These are phyloP conservation scores for Albophoma yamanashiensis DNA, from an alignment of 2,329 filamentous ascomycete genomes.

Conservation along the genomic window DNA sequence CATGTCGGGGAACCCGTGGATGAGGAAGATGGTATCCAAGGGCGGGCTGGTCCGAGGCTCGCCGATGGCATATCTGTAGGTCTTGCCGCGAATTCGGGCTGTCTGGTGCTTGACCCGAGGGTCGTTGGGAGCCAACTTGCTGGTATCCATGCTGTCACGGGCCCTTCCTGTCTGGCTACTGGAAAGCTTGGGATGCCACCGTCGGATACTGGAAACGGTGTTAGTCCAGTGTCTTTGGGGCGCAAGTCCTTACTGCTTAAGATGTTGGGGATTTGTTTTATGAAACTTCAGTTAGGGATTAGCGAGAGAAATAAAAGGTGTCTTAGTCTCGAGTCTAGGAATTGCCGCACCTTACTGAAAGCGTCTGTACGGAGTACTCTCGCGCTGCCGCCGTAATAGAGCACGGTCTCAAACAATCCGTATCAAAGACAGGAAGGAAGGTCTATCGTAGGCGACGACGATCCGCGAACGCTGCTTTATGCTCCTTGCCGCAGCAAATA, in stretches of 20 bases:
- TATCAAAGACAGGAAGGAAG: not conserved
- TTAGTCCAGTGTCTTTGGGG: not conserved
- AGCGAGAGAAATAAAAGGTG: not conserved
- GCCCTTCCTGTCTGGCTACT: not conserved
- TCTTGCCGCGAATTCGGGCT: conserved; percentile 54
- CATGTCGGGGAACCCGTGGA: conserved; percentile 78
- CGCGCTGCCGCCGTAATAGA: not conserved
- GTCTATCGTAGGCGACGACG: not conserved
- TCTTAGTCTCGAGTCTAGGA: not conserved
- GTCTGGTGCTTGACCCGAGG: conserved; percentile 54
- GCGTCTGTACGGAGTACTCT: not conserved
- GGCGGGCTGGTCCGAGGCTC: conserved; percentile 31
- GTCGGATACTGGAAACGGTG: not conserved
- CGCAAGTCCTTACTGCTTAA: not conserved
- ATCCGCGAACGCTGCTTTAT: not conserved
- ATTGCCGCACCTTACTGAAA: not conserved
- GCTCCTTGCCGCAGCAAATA: not conserved
- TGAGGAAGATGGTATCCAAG: conserved; percentile 38
- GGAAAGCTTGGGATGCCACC: not conserved
- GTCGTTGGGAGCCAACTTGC: conserved; percentile 58
- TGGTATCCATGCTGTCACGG: conserved; percentile 34
- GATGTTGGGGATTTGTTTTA: too few relatives aligned
- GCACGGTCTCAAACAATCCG: not conserved
- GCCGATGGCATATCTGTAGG: conserved; percentile 55
- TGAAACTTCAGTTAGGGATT: not conserved